Percentiles rank a stretch among this genome's conserved stretches.
Conservation (phyloP, 2,329 filamentous ascomycete species). For the Ophiobolus disseminans region DNA sequence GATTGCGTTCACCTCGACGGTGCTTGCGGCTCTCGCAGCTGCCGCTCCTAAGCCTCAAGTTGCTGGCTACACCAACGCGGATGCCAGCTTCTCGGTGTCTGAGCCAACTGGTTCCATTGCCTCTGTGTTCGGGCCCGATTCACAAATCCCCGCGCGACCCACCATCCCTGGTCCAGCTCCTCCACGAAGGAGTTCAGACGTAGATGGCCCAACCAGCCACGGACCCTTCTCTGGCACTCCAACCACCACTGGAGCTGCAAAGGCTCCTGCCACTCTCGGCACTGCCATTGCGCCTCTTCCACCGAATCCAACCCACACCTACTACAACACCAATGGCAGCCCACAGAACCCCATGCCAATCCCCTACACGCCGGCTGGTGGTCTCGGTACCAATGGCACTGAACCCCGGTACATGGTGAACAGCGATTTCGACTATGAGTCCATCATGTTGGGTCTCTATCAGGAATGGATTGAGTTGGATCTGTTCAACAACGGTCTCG, state of each 20-base stretch:
- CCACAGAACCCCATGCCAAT: constrained; percentile 72
- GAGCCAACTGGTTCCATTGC: constrained; percentile 45
- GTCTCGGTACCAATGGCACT: constrained; percentile 78
- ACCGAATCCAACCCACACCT: constrained; percentile 67
- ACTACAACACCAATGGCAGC: constrained; percentile 74
- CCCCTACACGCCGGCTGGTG: constrained; percentile 73
- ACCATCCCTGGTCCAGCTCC: constrained; percentile 44
- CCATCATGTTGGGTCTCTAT: constrained; percentile 75
- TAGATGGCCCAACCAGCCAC: constrained; percentile 69
- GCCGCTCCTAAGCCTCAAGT: constrained; percentile 52
- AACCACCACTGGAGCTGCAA: constrained; percentile 73
- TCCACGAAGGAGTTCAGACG: constrained; percentile 56
- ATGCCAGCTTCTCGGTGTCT: constrained; percentile 52
- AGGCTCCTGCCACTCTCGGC: constrained; percentile 61
- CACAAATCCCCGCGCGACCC: constrained; percentile 45
- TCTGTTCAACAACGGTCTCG: constrained; percentile 78
- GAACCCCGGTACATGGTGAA: constrained; percentile 77
- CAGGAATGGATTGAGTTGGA: constrained; percentile 88
- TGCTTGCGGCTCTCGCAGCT: constrained; percentile 45
- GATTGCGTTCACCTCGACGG: constrained; percentile 40
- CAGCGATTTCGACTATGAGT: constrained; percentile 85
- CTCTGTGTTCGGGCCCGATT: constrained; percentile 54
- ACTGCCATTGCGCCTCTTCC: constrained; percentile 65
- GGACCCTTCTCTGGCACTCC: constrained; percentile 71
- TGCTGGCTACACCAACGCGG: constrained; percentile 54